Base-by-base conservation (phyloP, 345 rosid genomes). In the Excoecaria agallocha region DNA sequence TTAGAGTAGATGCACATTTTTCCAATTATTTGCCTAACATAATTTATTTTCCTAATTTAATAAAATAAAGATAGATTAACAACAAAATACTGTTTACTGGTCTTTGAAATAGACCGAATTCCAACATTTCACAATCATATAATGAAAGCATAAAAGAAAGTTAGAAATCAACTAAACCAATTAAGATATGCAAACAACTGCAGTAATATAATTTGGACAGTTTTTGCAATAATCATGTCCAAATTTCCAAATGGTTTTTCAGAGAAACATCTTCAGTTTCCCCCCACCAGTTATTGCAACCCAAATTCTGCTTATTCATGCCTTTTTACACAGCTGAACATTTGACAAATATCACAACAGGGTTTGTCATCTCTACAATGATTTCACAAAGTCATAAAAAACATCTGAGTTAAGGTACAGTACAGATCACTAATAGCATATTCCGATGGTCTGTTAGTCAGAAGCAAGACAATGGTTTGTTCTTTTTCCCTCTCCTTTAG, bases 371-470 rank as follows among this genome's bases (percentile, higher is more conserved):
- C 22, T 22, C 56, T 19, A 24, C 24, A 71, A 3, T 59, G 67
- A 11, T 8, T 0, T 11, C n/a, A 51, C 45, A 55, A n/a, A n/a
- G 37, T 66, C 66, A 45, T 67, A 61, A 17, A 75, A 50, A 70
- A 45, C 41, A 75, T 30, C n/a, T n/a, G n/a, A n/a, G n/a, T 6
- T 57, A 43, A 45, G 57, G 65, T 35, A 65, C 9, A 71, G 10
- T 73, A 73, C 63, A 69, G 22, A 74, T 67, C 39, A 62, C 17
- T 48, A 57, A 69, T 66, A 3, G 45, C 10, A 37, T 41, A 12
- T 64, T 24, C 49, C n/a, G 63, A 68, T 50, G 12, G n/a, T 52
- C 56, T 48, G 73, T 65, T 71, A 57, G 80, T 72, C 48, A 55
- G 58, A 57, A 46, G 30, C 72, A n/a, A n/a, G n/a, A n/a, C n/a